Evolutionary conservation across 768 basidiomycete genomes (phyloP), one percentile per base, ranked within the genome.

Genomic region (Boletus pseudo-olivaceus): DNA sequence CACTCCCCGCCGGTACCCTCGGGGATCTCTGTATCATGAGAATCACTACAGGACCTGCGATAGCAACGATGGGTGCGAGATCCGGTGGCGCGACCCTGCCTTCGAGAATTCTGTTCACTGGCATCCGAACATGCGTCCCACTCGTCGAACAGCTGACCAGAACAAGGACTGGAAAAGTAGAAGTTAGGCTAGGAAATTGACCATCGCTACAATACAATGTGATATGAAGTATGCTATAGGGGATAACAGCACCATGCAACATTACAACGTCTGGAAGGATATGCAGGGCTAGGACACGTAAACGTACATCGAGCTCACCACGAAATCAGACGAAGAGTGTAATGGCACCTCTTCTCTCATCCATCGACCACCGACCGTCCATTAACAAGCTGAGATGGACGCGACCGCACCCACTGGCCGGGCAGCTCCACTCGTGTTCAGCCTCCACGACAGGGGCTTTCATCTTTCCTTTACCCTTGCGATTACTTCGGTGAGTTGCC

Each of bases 361-460:
- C 84, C 63, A 78, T 80, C 35, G 70, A 74, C 87, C 87, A 90
- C 52, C 71, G 73, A 3, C 83, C 85, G 39, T 76, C 76, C 11
- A 85, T 62, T 55, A 79, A 75, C 33, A 85, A 75, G 57, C 85
- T 88, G 11, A 73, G 69, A 66, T 88, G 87, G 34, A 73, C 59
- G 14, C 66, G 67, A 10, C 71, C 78, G 62, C 88, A 90, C 2
- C 76, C 76, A 3, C 73, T 59, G 2, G 89, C 84, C 0, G 88
- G 88, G 62, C 88, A 90, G 15, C 42, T 59, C 85, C 85, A 90
- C 62, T 80, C 75, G 60, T 78, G 74, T 61, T 75, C 74, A 30
- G 71, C 82, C 62, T 84, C 78, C 19, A 63, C 76, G 57, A 54
- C 70, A 59, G 56, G 72, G 30, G 39, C 62, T 62, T 61, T 72